phyloP scores from a whole-genome alignment of 371 early-diverging fungal genomes.

The Mortierella sp. region DNA sequence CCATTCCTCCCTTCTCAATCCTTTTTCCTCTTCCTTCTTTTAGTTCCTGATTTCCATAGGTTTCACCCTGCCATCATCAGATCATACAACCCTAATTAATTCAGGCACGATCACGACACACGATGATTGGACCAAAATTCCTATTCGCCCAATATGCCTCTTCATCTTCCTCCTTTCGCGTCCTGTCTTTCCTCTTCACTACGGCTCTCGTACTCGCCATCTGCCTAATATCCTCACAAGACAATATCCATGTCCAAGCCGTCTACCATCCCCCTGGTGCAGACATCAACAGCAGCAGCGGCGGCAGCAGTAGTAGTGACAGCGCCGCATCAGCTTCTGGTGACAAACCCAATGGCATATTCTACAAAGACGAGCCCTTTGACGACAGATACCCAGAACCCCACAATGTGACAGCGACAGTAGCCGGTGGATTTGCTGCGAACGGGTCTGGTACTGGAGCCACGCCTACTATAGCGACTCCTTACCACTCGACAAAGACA shows the following conservation, averaged over 20 bases:
- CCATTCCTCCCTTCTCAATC: too few relatives aligned
- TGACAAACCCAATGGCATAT: not conserved
- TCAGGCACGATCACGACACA: not conserved
- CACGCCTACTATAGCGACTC: not conserved
- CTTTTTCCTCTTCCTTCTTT: not conserved
- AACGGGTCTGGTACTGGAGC: not conserved
- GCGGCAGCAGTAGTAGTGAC: not conserved
- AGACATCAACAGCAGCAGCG: not conserved
- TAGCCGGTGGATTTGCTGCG: not conserved
- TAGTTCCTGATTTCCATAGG: not conserved
- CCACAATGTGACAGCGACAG: not conserved
- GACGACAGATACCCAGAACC: slow-evolving; percentile 20
- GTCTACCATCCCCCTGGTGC: not conserved
- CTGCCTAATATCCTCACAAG: not conserved
- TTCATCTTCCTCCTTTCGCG: not conserved
- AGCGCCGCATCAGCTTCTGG: not conserved
- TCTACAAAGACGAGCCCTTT: slow-evolving; percentile 8
- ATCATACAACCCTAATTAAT: not conserved
- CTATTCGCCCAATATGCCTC: not conserved
- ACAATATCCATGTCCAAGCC: not conserved
- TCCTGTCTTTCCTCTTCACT: not conserved
- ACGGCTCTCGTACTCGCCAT: not conserved
- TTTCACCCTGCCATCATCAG: not conserved
- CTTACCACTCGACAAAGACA: slow-evolving; percentile 14
- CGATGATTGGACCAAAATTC: not conserved